A percentile compares a stretch with the other conserved stretches of the same genome.
Evolutionary conservation across 2,329 filamentous ascomycete species (phyloP).

Genomic region (Ceratocystis destructans): DNA sequence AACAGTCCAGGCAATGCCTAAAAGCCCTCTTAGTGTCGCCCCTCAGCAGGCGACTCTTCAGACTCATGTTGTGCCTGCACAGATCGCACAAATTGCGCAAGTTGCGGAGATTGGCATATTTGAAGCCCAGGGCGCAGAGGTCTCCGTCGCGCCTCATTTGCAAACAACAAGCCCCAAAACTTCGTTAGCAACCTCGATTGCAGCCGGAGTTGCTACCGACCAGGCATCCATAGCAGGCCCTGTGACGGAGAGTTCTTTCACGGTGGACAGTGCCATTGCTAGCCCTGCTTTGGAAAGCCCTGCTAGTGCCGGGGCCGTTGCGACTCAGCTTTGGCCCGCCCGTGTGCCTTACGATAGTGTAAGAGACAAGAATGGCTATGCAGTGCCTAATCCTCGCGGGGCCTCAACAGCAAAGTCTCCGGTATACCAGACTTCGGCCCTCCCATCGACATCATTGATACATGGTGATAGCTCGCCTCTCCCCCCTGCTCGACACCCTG

Average conservation of each 20-base stretch:
- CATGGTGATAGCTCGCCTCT: not conserved
- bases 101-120: not conserved
- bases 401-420: not conserved
- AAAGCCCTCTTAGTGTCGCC: conserved; percentile 13
- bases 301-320: conserved; percentile 1
- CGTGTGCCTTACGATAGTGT: conserved; percentile 12
- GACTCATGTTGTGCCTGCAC: not conserved
- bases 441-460: not conserved
- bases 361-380: conserved; percentile 12
- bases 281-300: conserved; percentile 1
- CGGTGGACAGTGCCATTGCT: not conserved
- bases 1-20: conserved; percentile 10
- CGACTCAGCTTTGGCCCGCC: conserved; percentile 11
- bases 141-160: not conserved
- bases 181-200: not conserved
- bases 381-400: conserved; percentile 7
- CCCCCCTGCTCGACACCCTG: conserved; percentile 10
- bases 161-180: not conserved
- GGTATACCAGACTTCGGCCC: not conserved
- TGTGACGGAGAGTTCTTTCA: not conserved
- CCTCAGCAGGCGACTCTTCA: conserved; percentile 11
- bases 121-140: not conserved
- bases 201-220: not conserved
- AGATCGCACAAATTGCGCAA: not conserved
- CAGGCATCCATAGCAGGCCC: not conserved